A percentile compares a stretch with the other conserved stretches of the same genome.
These are phyloP conservation scores for Candida smagusa DNA, from an alignment of 1,139 yeast species.

Conservation along the genomic window DNA sequence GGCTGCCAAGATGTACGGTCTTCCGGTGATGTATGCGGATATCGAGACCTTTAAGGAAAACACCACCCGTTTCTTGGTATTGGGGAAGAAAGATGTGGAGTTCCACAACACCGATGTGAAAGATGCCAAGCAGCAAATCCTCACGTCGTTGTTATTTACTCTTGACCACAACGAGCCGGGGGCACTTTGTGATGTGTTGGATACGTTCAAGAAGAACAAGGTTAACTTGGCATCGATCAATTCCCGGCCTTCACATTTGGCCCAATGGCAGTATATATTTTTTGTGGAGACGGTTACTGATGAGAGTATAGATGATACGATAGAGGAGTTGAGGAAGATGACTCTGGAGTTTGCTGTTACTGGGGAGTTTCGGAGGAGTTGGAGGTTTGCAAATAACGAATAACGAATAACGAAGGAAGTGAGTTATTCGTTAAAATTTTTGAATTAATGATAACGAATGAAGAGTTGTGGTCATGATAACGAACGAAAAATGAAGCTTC, in stretches of 20 bases:
- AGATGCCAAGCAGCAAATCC: slow-evolving; percentile 5
- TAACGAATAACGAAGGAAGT: no score
- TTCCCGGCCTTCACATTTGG: slow-evolving; percentile 64
- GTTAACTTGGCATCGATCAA: slow-evolving; percentile 70
- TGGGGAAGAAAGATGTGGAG: slow-evolving; percentile 35
- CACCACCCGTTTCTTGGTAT: slow-evolving; percentile 79
- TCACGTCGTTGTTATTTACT: slow-evolving; percentile 64
- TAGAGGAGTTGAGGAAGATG: slow-evolving; percentile 16
- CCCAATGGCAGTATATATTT: slow-evolving; percentile 82
- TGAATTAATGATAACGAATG: no score
- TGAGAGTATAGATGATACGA: slow-evolving; percentile 16
- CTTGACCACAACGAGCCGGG: slow-evolving; percentile 72
- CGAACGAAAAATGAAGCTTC: no score
- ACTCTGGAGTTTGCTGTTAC: slow-evolving; percentile 35
- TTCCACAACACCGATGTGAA: not conserved
- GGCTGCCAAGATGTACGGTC: slow-evolving; percentile 62
- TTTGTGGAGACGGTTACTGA: slow-evolving; percentile 59
- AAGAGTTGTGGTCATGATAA: no score
- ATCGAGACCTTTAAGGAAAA: slow-evolving; percentile 73
- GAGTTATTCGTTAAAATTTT: no score
- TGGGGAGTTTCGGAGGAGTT: slow-evolving; percentile 35
- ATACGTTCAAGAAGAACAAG: slow-evolving; percentile 52
- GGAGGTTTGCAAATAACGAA: slow-evolving; percentile 20
- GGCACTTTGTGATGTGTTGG: slow-evolving; percentile 65
- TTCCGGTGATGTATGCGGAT: slow-evolving; percentile 52